Evolutionary conservation across 2,329 filamentous ascomycete species (phyloP), one percentile per base, ranked within the genome.

Genomic region (Ophiostoma fasciatum): DNA sequence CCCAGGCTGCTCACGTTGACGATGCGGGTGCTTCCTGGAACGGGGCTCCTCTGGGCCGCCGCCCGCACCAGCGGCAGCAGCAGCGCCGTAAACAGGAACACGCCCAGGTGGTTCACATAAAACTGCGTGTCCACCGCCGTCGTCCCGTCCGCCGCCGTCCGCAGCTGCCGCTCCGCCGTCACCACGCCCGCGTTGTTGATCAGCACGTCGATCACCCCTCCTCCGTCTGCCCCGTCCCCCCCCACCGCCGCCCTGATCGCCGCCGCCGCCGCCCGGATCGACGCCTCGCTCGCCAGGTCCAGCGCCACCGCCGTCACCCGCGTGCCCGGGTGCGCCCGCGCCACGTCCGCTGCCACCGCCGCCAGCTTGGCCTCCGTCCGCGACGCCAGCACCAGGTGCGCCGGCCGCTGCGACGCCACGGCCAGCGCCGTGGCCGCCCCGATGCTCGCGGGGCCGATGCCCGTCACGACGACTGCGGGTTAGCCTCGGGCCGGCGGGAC

Each of bases 61-160:
- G 49, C 47, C 12, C 56, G 42, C 2, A 68, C 41, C 21, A 56
- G 56, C 0, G 61, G 56, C 29, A 63, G 46, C n/a, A 68, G 54
- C 14, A 66, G 51, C 26, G 60, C 58, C 1, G 63, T 61, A 19
- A 68, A 50, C 10, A 64, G 46, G 43, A 66, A 66, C 22, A 67
- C 61, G 0, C 62, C 60, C 11, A 69, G 42, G 40, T 68, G 59
- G 46, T 69, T 69, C 7, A 38, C 39, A 14, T 38, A 36, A 18
- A 47, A 37, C 36, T 47, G 45, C 3, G 37, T 35, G 15, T 51
- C 51, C 17, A 51, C 41, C n/a, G n/a, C n/a, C 5, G 35, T 46
- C 4, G 46, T 33, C 2, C 56, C 57, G 29, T 60, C 55, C 2
- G 48, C 41, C 4, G 52, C 28, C 19, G 49, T 41, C 35, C 48